Evolutionary conservation across 2,329 filamentous ascomycete genomes (phyloP), one percentile per base, ranked within the genome.

Genomic region (Aspergillus melleus): DNA sequence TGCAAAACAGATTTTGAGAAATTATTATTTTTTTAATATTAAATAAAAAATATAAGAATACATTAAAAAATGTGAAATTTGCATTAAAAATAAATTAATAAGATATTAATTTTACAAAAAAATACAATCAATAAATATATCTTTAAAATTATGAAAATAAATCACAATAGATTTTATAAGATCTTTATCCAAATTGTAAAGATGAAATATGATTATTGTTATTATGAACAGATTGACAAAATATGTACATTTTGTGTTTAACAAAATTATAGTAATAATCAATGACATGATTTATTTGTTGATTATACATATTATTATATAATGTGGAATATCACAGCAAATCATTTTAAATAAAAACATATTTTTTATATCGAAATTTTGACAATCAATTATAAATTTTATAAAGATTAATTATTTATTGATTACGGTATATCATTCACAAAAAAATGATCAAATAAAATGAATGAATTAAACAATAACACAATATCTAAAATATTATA

Each of bases 401-500:
- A 51, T 54, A 51, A 26, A 20, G 11, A 51, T 50, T 55, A 46
- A 51, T 22, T 46, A 54, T 16, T 20, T 42, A 16, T 54, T 54
- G 24, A 54, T 26, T 11, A 54, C 1, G 16, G 9, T 22, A 10
- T 59, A 59, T 51, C 29, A 59, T 22, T 20, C n/a, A 30, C 12
- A 58, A 24, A 26, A 11, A 49, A 54, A 58, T 20, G 20, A 24
- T 19, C n/a, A 53, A 47, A 58, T 26, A 54, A 9, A 54, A 50
- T 20, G 16, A 59, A 57, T 39, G 19, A 54, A 57, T 20, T 53
- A 57, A 11, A 56, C 30, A 29, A 14, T 60, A 20, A 14, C 57
- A 56, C 29, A 55, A 3, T 60, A 60, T 44, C 24, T 60, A n/a
- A 12, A 16, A 42, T 50, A 60, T 19, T 56, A 60, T 53, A 42